Conservation (phyloP, 257 asterid species). For the Ilex aquifolium region DNA sequence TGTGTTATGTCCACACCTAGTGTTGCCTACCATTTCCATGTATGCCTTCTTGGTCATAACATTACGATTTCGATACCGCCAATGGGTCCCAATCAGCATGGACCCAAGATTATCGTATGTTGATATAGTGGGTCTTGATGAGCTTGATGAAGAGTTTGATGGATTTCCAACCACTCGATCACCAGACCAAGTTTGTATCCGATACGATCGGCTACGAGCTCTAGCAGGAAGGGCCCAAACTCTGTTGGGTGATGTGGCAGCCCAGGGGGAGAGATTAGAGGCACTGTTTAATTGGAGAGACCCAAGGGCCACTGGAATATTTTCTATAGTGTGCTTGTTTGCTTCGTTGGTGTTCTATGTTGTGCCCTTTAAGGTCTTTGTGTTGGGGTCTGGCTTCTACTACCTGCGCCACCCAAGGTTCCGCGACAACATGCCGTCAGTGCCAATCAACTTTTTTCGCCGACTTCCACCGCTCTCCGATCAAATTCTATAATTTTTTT, state of each 20-base stretch:
- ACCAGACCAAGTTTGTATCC: slow-evolving; percentile 44
- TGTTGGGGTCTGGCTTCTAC: slow-evolving; percentile 56
- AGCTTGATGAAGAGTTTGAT: slow-evolving; percentile 81
- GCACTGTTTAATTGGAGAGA: slow-evolving; percentile 90
- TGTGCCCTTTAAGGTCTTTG: slow-evolving; percentile 63
- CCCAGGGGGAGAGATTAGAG: slow-evolving; percentile 86
- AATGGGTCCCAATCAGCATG: slow-evolving; percentile 43
- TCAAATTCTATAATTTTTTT: slow-evolving; percentile 47
- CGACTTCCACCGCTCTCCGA: slow-evolving; percentile 81
- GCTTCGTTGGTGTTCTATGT: slow-evolving; percentile 66
- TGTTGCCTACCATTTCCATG: slow-evolving; percentile 63
- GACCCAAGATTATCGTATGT: slow-evolving; percentile 55
- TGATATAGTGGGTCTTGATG: slow-evolving; percentile 67
- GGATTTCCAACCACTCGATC: slow-evolving; percentile 62
- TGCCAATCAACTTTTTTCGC: slow-evolving; percentile 69
- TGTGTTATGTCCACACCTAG: slow-evolving; percentile 68
- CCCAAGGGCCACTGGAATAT: slow-evolving; percentile 79
- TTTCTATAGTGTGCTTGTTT: slow-evolving; percentile 50
- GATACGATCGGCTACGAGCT: slow-evolving; percentile 74
- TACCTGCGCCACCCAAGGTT: slow-evolving; percentile 88
- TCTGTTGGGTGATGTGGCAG: slow-evolving; percentile 71
- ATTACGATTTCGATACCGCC: slow-evolving; percentile 52
- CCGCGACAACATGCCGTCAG: slow-evolving; percentile 82
- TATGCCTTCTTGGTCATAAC: slow-evolving; percentile 58
- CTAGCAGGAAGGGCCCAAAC: slow-evolving; percentile 87